These are phyloP conservation scores for Rubia peregrina DNA, from an alignment of 305 asterid species.

Conservation along the genomic window DNA sequence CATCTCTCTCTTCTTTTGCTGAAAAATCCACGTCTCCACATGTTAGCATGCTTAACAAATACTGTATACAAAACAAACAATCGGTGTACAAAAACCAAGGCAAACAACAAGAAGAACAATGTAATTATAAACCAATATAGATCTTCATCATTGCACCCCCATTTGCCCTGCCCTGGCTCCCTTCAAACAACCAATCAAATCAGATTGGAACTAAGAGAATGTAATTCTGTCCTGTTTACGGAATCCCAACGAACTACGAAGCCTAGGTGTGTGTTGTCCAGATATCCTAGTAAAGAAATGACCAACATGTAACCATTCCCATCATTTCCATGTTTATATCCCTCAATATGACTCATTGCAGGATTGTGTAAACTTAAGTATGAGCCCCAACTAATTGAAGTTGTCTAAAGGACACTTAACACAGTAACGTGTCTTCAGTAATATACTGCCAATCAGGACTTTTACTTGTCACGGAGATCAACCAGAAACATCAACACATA, in stretches of 20 bases:
- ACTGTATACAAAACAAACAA: neutral
- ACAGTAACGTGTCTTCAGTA: too few species aligned
- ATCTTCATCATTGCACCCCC: neutral
- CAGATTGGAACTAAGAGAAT: neutral
- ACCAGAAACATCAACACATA: too few species aligned
- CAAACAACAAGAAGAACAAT: neutral
- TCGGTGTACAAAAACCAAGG: neutral
- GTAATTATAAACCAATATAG: neutral
- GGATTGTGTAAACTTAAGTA: neutral
- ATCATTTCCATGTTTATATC: neutral
- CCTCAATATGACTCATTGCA: neutral
- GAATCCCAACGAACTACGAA: neutral
- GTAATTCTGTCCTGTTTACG: neutral
- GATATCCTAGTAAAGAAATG: neutral
- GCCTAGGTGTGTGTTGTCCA: neutral
- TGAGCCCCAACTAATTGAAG: neutral
- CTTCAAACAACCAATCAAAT: neutral
- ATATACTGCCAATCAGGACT: too few species aligned
- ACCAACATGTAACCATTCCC: neutral
- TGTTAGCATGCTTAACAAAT: conserved; percentile 13
- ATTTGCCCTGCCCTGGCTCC: neutral
- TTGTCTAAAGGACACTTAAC: neutral
- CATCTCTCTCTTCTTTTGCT: conserved; percentile 97
- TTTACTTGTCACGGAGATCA: too few species aligned
- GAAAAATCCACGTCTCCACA: conserved; percentile 24